Percentiles rank a stretch among this genome's conserved stretches.
These are phyloP conservation scores for Sarocladium oryzae DNA, from an alignment of 2,329 filamentous ascomycete genomes.

Conservation along the genomic window DNA sequence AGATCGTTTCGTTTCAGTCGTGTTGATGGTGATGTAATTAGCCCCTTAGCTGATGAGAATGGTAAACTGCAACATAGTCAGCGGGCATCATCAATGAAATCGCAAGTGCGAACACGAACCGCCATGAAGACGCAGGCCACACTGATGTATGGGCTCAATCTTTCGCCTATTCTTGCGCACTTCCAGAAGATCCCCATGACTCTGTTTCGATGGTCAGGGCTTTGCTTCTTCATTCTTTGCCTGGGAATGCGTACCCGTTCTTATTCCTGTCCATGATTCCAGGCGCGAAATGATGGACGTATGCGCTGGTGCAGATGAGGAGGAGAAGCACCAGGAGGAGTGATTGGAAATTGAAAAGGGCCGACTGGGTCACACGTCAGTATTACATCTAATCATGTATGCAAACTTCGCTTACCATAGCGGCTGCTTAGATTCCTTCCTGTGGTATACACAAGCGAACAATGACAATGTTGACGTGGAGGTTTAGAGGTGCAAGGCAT, in stretches of 20 bases:
- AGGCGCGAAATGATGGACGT: conserved; percentile 85
- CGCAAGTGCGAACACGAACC: conserved; percentile 40
- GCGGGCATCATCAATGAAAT: not conserved
- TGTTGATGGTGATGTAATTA: not conserved
- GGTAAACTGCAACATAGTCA: not conserved
- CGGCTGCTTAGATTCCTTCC: not conserved
- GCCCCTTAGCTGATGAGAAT: conserved; percentile 1
- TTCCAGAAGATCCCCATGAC: conserved; percentile 91
- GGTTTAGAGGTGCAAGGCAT: not conserved
- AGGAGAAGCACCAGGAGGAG: conserved; percentile 91
- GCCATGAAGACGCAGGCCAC: conserved; percentile 93
- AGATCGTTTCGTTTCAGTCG: not conserved
- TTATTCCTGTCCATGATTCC: conserved; percentile 89
- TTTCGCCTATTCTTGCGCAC: conserved; percentile 83
- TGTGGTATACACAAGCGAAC: not conserved
- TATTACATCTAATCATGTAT: not conserved
- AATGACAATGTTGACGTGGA: not conserved
- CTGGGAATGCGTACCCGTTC: conserved; percentile 59
- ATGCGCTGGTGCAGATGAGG: conserved; percentile 91
- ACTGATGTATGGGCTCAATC: conserved; percentile 91
- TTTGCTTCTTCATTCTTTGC: not conserved
- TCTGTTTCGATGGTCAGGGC: not conserved
- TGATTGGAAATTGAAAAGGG: conserved; percentile 98
- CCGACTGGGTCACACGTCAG: conserved; percentile 53
- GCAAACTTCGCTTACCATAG: not conserved